Conservation (phyloP, 1,139 yeast species). For the Diutina ranongensis region DNA sequence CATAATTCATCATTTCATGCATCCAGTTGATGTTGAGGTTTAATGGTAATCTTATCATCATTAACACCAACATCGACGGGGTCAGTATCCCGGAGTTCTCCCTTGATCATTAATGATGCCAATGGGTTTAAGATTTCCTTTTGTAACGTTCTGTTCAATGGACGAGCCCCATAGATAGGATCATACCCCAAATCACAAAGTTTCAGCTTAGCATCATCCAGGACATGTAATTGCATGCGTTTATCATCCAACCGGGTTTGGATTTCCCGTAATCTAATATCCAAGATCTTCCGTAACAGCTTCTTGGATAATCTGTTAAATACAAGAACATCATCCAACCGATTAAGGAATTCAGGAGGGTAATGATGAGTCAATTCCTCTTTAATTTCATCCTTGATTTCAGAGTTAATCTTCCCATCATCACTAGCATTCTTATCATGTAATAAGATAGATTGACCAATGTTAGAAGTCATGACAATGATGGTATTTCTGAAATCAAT, state of each 20-base stretch:
- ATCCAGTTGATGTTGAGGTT: background rate
- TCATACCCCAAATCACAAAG: constrained; percentile 82
- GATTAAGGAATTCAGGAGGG: constrained; percentile 90
- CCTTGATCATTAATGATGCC: constrained; percentile 69
- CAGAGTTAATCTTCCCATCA: constrained; percentile 36
- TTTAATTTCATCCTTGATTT: constrained; percentile 44
- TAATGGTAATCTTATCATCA: constrained; percentile 21
- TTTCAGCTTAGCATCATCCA: constrained; percentile 60
- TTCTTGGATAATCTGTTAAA: constrained; percentile 77
- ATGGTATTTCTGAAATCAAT: constrained; percentile 91
- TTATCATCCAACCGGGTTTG: constrained; percentile 69
- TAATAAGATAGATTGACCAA: constrained; percentile 82
- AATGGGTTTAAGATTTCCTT: constrained; percentile 74
- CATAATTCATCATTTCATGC: background rate
- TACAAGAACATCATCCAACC: constrained; percentile 82
- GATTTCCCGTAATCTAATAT: constrained; percentile 70
- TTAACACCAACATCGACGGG: constrained; percentile 32
- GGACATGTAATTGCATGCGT: constrained; percentile 53
- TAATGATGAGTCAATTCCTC: constrained; percentile 61
- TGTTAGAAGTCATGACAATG: constrained; percentile 94
- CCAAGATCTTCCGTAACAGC: constrained; percentile 69
- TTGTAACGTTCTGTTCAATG: constrained; percentile 81
- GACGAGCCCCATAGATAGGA: constrained; percentile 89
- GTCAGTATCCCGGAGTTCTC: constrained; percentile 64
- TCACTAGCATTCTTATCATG: constrained; percentile 38